phyloP scores from a whole-genome alignment of 1,139 yeast genomes.

The Candida tropicalis region DNA sequence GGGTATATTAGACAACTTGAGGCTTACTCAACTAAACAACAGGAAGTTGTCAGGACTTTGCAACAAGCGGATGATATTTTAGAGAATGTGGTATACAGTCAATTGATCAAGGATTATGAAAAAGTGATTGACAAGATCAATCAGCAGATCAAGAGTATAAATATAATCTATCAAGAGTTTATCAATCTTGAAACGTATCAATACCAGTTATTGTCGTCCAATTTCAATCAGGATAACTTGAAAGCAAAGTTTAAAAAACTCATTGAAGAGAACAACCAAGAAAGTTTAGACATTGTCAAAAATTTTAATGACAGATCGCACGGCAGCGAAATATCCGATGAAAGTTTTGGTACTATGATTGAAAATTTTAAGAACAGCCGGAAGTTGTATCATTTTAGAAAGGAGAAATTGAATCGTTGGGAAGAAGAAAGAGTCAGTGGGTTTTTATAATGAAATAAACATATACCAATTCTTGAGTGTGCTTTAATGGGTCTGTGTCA shows the following conservation, averaged over 20 bases:
- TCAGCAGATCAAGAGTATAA: conserved; percentile 28
- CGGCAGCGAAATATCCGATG: conserved; percentile 13
- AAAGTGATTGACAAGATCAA: conserved; percentile 27
- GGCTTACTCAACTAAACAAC: conserved; percentile 24
- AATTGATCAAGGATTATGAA: conserved; percentile 31
- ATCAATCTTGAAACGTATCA: conserved; percentile 40
- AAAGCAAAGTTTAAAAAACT: conserved; percentile 31
- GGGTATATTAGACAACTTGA: conserved; percentile 35
- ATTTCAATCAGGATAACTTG: conserved; percentile 37
- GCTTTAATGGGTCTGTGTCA: too few species aligned
- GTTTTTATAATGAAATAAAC: conserved; percentile 25
- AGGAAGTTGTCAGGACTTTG: conserved; percentile 21
- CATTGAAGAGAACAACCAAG: conserved; percentile 26
- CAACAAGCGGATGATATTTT: conserved; percentile 26
- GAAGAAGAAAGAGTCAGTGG: conserved; percentile 71
- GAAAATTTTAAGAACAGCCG: conserved; percentile 48
- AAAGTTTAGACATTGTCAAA: conserved; percentile 24
- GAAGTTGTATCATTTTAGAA: conserved; percentile 53
- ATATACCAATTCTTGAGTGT: not conserved
- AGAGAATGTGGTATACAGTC: conserved; percentile 13
- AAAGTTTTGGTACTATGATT: conserved; percentile 36
- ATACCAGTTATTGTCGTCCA: conserved; percentile 42
- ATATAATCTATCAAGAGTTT: conserved; percentile 34
- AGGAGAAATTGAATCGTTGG: conserved; percentile 63
- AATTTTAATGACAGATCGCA: conserved; percentile 4